phyloP scores from a whole-genome alignment of 495 filamentous ascomycete genomes.

The Pseudoneurospora amorphoporcata region DNA sequence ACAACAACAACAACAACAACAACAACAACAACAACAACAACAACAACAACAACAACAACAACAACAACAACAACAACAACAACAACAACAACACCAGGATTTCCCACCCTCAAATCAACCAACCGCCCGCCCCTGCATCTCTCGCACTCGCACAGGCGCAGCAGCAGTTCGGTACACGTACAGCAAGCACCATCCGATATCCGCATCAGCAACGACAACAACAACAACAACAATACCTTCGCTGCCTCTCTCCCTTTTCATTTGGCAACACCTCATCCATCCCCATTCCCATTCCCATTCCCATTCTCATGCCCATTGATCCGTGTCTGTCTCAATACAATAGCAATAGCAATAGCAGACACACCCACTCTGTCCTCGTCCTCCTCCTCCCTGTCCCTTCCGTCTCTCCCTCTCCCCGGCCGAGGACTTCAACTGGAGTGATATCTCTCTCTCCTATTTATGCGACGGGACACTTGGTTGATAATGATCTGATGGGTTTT shows the following conservation, averaged over 20 bases:
- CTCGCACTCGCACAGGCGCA: not conserved
- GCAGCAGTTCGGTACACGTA: not conserved
- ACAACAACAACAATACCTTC: not conserved
- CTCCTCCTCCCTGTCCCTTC: constrained; percentile 13
- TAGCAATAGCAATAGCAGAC: no score
- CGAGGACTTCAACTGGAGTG: constrained; percentile 35
- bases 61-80: no score
- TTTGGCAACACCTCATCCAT: not conserved
- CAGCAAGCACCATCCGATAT: not conserved
- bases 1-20: no score
- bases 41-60: no score
- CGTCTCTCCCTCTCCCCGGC: no score
- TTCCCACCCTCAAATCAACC: not conserved
- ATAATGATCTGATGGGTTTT: constrained; percentile 36
- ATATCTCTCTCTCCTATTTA: constrained; percentile 44
- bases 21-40: no score
- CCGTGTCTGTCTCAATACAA: no score
- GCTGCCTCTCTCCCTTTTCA: not conserved
- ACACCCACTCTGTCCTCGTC: no score
- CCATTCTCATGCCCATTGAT: no score
- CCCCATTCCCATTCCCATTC: not conserved
- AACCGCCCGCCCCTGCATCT: not conserved
- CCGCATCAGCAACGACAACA: not conserved
- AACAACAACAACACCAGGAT: not conserved
- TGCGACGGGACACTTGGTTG: constrained; percentile 42